Evolutionary conservation across 192 early-diverging fungal genomes (phyloP).

Genomic region (Piromyces sp.): DNA sequence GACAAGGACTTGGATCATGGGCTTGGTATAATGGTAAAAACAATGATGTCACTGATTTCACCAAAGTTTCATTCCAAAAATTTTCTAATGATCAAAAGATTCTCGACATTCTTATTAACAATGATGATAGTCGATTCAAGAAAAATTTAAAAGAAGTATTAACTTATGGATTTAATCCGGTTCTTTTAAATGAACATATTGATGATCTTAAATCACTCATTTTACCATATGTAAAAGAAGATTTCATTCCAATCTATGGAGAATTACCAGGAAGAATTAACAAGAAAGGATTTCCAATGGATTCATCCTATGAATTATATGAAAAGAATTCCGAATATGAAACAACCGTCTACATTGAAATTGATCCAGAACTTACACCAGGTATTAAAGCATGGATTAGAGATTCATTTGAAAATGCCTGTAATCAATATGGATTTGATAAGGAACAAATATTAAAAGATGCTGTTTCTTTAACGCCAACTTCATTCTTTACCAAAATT

Average conservation of each 20-base stretch:
- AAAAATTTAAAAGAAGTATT: no score
- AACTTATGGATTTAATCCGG: no score
- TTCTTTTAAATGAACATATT: neutral
- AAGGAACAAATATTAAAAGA: neutral
- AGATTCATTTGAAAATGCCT: neutral
- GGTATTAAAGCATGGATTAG: neutral
- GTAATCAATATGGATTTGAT: neutral
- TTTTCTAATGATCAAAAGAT: no score
- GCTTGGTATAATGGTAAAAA: no score
- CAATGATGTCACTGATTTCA: no score
- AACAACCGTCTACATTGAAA: neutral
- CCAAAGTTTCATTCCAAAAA: no score
- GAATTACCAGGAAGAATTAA: neutral
- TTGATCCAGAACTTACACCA: neutral
- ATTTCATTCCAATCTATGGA: neutral
- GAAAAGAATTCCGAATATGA: neutral
- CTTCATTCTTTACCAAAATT: neutral
- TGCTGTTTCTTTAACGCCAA: neutral
- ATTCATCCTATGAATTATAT: neutral
- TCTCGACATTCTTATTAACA: no score
- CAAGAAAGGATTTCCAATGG: neutral
- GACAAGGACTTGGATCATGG: no score
- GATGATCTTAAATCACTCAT: neutral
- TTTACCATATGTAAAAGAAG: neutral
- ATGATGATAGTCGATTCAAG: no score